Base-by-base conservation (phyloP, 148 eudicot genomes). In the Cornus suecica region DNA sequence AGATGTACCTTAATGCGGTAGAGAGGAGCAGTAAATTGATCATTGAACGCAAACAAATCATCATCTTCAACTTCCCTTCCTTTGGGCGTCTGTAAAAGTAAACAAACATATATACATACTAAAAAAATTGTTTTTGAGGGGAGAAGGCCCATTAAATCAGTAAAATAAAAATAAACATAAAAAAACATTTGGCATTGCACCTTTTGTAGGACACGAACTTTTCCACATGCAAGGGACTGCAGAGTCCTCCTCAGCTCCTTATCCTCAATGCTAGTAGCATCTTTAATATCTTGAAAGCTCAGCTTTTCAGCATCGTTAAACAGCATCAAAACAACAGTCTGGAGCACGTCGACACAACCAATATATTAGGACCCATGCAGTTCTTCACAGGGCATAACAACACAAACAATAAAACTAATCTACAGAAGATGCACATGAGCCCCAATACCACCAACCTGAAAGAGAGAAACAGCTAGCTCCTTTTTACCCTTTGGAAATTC, bases 221-320 rank as follows among this genome's bases (percentile, higher is more conserved):
- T 94, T 23, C 99, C 99, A 76, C 97, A 92, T 41, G 99, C 99
- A 82, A 94, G 99, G 74, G 99, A 94, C 80, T 90, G 99, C 64
- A 94, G 81, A 70, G 97, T 94, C 79, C 99, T 88, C 31, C 94
- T 85, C 79, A 92, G 87, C 78, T 94, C 99, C 84, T 92, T 94
- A 74, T 94, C 99, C 86, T 92, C 97, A 70, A 94, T 92, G 69
- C 91, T 86, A 28, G 99, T 94, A 37, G 99, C 85, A 81, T 94
- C 97, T 79, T 87, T 92, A 24, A 94, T 88, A 86, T 94, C 99
- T 92, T 90, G 92, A 80, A 94, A 91, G 82, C 94, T 90, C 60
- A 92, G 89, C 72, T 88, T 88, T 84, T 94, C 83, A 60, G 97
- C 94, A 84, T 94, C 99, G 41, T 94, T 94, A 75, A 92, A 94